Evolutionary conservation across 805 yeast genomes (phyloP), one percentile per base, ranked within the genome.

Genomic region (Saturnispora kantuleensis): DNA sequence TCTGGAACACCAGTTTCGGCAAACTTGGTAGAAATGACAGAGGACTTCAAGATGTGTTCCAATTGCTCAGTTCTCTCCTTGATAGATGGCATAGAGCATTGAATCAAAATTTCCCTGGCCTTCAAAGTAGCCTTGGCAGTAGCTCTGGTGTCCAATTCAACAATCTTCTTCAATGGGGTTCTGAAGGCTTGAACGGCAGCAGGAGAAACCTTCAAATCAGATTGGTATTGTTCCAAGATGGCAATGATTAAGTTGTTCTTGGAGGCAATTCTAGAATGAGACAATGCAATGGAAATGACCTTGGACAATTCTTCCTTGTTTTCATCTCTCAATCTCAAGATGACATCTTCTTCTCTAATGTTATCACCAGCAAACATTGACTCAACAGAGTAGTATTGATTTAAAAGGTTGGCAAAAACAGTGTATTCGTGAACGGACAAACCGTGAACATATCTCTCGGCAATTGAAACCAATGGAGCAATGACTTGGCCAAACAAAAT

Each of bases 51-150:
- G 56, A 93, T 93, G 64, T 90, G 97, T 69, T 94, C 97, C 60
- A 93, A 76, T 70, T 94, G 98, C 64, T 90, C 97, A 30, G 95
- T 82, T 70, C 97, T 81, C 68, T 93, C 99, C 65, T 85, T 80
- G 51, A 88, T 81, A 3, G 97, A 88, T 33, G 99, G 99, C 67
- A 93, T 73, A 29, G 97, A 87, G 63, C 97, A 93, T 71, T 89
- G 96, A 57, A 93, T 93, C 57, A 93, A 76, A 48, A 94, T 84
- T 68, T 94, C 99, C 62, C 97, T 80, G 1, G 97, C 97, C 65
- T 86, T 88, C 59, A 93, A 71, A 26, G 96, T 86, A 41, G 90
- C 97, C 71, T 89, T 90, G 28, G 96, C 90, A 32, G 96, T 79
- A 8, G 86, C 77, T 61, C 96, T 82, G 21, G 93, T 76, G 56